Percentiles rank a stretch among this genome's conserved stretches.
Conservation (phyloP, 2,329 filamentous ascomycete species). For the Aureobasidium leucospermi region DNA sequence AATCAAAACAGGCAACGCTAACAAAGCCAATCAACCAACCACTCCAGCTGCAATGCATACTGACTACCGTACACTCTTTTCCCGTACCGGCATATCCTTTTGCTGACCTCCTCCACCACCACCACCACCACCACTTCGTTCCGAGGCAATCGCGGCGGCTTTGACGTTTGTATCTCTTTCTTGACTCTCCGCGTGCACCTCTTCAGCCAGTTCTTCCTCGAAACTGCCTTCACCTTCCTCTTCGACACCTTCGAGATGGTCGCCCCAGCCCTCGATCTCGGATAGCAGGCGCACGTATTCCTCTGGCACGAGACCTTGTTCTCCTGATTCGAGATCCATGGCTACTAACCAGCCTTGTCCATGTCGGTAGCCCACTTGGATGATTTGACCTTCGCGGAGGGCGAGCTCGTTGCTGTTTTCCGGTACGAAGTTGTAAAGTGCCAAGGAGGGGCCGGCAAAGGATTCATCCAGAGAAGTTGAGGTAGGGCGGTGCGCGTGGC, state of each 20-base stretch:
- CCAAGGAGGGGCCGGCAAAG: slow-evolving; percentile 94
- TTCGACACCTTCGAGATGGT: slow-evolving; percentile 23
- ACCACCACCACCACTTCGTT: not conserved
- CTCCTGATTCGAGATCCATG: slow-evolving; percentile 86
- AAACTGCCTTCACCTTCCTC: not conserved
- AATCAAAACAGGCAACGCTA: not conserved
- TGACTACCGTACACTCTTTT: not conserved
- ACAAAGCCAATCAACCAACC: not conserved
- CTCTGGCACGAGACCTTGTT: slow-evolving; percentile 91
- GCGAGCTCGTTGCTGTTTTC: slow-evolving; percentile 97
- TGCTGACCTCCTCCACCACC: not conserved
- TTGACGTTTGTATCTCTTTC: not conserved
- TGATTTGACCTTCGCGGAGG: slow-evolving; percentile 87
- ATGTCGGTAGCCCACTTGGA: slow-evolving; percentile 91
- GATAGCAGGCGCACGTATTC: slow-evolving; percentile 89
- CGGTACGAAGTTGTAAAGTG: slow-evolving; percentile 86
- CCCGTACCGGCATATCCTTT: not conserved
- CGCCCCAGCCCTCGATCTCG: slow-evolving; percentile 77
- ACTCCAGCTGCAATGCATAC: not conserved
- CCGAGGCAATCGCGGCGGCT: not conserved
- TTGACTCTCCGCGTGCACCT: not conserved
- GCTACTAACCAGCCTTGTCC: slow-evolving; percentile 97
- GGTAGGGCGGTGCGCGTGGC: slow-evolving; percentile 15
- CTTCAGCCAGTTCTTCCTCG: not conserved
- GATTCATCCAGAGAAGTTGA: slow-evolving; percentile 76